A percentile compares a stretch with the other conserved stretches of the same genome.
phyloP scores from a whole-genome alignment of 441 rosid genomes.

The Dalechampia spathulata region DNA sequence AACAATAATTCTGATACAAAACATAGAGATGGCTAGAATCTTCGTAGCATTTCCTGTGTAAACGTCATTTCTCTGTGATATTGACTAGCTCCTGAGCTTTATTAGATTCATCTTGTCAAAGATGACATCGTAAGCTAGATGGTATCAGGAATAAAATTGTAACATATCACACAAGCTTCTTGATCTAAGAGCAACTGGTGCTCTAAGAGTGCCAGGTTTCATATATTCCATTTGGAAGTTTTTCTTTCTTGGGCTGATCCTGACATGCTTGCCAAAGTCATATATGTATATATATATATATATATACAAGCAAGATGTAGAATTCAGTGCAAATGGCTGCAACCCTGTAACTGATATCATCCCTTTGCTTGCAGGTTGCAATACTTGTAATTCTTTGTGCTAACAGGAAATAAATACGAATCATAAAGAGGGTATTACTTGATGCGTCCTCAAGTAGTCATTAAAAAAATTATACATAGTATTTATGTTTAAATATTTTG shows the following conservation, averaged over 20 bases:
- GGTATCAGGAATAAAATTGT: neutral
- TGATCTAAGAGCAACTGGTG: neutral
- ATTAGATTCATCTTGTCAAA: neutral
- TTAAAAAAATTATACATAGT: too few species aligned
- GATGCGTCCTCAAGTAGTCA: too few species aligned
- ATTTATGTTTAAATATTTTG: too few species aligned
- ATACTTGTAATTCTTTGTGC: too few species aligned
- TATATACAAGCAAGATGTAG: too few species aligned
- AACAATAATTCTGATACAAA: neutral
- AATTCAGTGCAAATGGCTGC: too few species aligned
- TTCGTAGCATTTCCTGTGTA: neutral
- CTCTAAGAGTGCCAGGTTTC: neutral
- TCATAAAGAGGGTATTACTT: too few species aligned
- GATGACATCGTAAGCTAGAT: neutral
- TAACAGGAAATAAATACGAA: too few species aligned
- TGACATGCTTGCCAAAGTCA: neutral
- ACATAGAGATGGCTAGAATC: neutral
- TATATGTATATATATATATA: too few species aligned
- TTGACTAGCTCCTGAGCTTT: neutral
- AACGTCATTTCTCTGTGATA: too few species aligned
- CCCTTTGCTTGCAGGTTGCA: too few species aligned
- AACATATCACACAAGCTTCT: neutral
- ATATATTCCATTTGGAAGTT: neutral
- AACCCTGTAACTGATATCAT: too few species aligned
- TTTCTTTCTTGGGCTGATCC: neutral